These are phyloP conservation scores for Endotrypanum monterogeii DNA, from an alignment of 208 protist species.

Conservation along the genomic window DNA sequence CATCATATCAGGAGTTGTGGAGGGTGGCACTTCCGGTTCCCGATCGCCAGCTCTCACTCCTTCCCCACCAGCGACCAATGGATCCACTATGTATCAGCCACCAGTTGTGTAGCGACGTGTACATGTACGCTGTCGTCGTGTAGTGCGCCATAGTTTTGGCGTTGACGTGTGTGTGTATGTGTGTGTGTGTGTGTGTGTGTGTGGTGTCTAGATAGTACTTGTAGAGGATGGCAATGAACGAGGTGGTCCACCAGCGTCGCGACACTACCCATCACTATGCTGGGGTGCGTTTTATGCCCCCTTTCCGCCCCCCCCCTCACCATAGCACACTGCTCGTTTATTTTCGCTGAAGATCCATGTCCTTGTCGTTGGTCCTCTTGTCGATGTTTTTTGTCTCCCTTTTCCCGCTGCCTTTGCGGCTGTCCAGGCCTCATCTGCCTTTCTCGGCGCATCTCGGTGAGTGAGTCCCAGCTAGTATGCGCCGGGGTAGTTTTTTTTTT, in stretches of 20 bases:
- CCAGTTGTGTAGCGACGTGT: constrained; percentile 13
- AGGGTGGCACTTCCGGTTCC: not conserved
- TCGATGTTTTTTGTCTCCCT: constrained; percentile 4
- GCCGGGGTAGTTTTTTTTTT: too few relatives aligned
- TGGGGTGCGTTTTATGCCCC: not conserved
- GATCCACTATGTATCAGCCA: constrained; percentile 14
- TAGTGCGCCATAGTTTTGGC: not conserved
- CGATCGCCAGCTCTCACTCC: constrained; percentile 11
- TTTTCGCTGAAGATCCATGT: not conserved
- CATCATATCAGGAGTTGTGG: not conserved
- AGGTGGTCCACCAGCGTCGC: not conserved
- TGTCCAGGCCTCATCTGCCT: not conserved
- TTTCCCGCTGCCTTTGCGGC: constrained; percentile 3
- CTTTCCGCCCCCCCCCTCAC: not conserved
- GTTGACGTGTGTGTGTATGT: not conserved
- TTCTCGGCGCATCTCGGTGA: too few relatives aligned
- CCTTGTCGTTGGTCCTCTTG: constrained; percentile 9
- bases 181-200: not conserved
- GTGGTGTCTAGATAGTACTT: not conserved
- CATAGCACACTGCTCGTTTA: not conserved
- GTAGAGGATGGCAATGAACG: not conserved
- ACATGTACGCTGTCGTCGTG: not conserved
- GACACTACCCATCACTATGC: not conserved
- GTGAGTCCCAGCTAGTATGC: too few relatives aligned
- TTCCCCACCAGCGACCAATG: not conserved